Base-by-base conservation (phyloP, 805 yeast species). In the Sugiyamaella chiloensis region DNA sequence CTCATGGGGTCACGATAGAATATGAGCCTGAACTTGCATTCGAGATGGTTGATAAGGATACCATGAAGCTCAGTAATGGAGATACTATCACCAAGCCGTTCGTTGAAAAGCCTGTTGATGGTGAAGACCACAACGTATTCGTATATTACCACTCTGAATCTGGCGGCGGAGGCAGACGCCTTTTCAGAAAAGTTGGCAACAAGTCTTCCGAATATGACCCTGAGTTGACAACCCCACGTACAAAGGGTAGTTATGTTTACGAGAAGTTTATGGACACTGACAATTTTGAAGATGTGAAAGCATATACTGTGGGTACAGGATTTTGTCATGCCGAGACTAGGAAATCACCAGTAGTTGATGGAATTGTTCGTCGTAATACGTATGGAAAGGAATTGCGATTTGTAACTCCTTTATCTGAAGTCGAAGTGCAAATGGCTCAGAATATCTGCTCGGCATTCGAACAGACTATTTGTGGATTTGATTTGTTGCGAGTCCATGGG, bases 261-360 rank as follows among this genome's bases (percentile, higher is more conserved):
- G 99, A 93, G 67, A 76, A 85, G 66, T 93, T 93, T 59, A 89
- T 93, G 91, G 97, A 93, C 63, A 91, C 99, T 2, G 97, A 93
- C 65, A 93, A 93, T 63, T 90, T 89, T 61, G 99, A 93, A 69
- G 99, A 93, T 66, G 99, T 93, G 53, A 93, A 93, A 68, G 98
- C 98, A 0, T 93, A 93, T 65, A 93, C 99, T 1, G 98, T 93
- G 3, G 98, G 99, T 1, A 80, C 84, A 2, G 71, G 71, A 16
- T 93, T 78, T 61, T 93, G 99, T 64, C 99, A 93, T 66, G 99
- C 99, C 0, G 99, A 93, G 63, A 93, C 99, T 1, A 78, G 99
- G 61, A 93, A 93, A 65, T 88, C 96, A 0, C 99, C 99, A 0
- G 99, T 93, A 2, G 99, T 93, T n/a, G 99, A 93, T 69, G 99